These are phyloP conservation scores for Leptographium wingfieldii DNA, from an alignment of 2,329 filamentous ascomycete genomes.

Conservation along the genomic window DNA sequence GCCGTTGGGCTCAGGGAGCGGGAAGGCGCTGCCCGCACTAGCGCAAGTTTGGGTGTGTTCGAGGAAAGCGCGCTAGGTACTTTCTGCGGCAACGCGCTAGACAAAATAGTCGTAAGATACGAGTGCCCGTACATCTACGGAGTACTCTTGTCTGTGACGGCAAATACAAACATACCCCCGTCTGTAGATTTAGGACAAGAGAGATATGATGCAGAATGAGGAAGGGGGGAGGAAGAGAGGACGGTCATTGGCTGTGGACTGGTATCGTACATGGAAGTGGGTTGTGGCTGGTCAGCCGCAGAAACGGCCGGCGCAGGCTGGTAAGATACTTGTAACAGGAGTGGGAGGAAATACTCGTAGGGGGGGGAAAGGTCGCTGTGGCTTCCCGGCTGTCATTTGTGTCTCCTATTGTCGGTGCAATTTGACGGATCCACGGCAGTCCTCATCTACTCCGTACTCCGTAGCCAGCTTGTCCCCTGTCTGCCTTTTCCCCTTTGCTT, in stretches of 20 bases:
- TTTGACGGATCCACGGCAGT: slow-evolving; percentile 8
- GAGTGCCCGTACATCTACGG: background rate
- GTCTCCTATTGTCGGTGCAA: slow-evolving; percentile 1
- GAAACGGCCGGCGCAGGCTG: background rate
- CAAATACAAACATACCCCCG: background rate
- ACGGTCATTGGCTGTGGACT: no score
- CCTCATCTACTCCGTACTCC: background rate
- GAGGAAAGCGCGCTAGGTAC: slow-evolving; percentile 1
- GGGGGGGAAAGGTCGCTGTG: no score
- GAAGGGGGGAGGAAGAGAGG: background rate
- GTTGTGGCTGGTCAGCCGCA: background rate
- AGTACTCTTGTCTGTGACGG: background rate
- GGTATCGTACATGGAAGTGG: background rate
- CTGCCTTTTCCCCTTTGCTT: slow-evolving; percentile 1
- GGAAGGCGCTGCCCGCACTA: slow-evolving; percentile 1
- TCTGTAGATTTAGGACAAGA: background rate
- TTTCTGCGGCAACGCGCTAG: background rate
- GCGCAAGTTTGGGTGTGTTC: background rate
- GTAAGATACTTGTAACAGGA: background rate
- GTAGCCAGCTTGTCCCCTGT: background rate
- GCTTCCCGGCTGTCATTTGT: background rate
- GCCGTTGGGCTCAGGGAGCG: background rate
- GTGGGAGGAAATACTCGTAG: no score
- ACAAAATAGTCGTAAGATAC: background rate
- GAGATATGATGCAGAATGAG: background rate